Base-by-base conservation (phyloP, 176 grass and related monocot genomes). In the Hordeum marinum region DNA sequence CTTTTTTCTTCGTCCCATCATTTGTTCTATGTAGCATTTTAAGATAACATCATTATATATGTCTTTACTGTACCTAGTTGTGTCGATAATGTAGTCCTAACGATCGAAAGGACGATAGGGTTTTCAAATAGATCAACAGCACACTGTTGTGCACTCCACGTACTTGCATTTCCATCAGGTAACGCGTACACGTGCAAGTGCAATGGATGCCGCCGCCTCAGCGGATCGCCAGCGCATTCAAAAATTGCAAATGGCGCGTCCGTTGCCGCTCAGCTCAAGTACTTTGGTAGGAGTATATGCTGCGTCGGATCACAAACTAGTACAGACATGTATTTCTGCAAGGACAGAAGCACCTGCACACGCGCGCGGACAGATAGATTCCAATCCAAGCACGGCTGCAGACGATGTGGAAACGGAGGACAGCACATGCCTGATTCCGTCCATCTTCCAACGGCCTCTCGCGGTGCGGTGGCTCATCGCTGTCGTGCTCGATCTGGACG, bases 41-140 rank as follows among this genome's bases (percentile, higher is more conserved):
- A n/a, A n/a, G n/a, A n/a, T n/a, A n/a, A n/a, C n/a, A n/a, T n/a
- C n/a, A n/a, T n/a, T n/a, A n/a, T n/a, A n/a, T n/a, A n/a, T n/a
- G n/a, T n/a, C n/a, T n/a, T 34, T 34, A 34, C 9, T 36, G 64
- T 9, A 32, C 54, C 17, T 4, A 2, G 77, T 35, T 63, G 12
- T 66, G 68, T 2, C 61, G 62, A 90, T 18, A 78, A 58, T 20
- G 29, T 46, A 58, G 84, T 79, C 55, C 67, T 20, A 90, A 86
- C 88, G 8, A 21, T 79, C 54, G 31, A 25, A 18, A 61, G 71
- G 70, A 61, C 75, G 42, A 9, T 45, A 36, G 2, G 24, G 63
- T 42, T 64, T 35, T 9, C 61, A 23, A 37, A 77, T 70, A 32
- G 31, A 72, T 42, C 4, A 40, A 50, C 45, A 74, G 72, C 43